Percentiles rank a stretch among this genome's conserved stretches.
Evolutionary conservation across 148 eudicot species (phyloP).

Genomic region (Pharnaceum exiguum): DNA sequence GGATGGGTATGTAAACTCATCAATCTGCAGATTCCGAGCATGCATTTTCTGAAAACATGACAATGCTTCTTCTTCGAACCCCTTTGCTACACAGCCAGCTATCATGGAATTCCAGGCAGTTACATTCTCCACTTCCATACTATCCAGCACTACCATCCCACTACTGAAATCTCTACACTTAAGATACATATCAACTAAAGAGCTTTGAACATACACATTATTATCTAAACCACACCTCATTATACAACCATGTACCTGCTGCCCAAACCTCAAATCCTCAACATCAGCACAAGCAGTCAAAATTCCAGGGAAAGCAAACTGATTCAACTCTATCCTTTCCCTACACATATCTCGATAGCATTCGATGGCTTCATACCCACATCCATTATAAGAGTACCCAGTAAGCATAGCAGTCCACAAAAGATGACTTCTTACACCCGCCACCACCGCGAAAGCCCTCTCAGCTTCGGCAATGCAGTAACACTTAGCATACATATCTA

Average conservation of each 20-base stretch:
- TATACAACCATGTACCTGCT: constrained; percentile 57
- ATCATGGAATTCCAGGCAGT: constrained; percentile 83
- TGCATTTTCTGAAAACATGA: constrained; percentile 54
- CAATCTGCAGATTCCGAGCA: constrained; percentile 41
- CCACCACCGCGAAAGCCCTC: constrained; percentile 35
- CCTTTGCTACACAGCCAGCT: constrained; percentile 56
- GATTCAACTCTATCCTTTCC: constrained; percentile 54
- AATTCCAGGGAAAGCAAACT: constrained; percentile 72
- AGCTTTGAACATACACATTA: constrained; percentile 51
- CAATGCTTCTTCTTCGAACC: constrained; percentile 50
- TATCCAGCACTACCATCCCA: constrained; percentile 47
- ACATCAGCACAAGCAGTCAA: constrained; percentile 46
- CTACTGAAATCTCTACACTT: constrained; percentile 54
- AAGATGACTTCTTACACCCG: constrained; percentile 42
- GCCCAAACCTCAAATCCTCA: constrained; percentile 38
- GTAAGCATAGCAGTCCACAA: constrained; percentile 82
- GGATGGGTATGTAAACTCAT: constrained; percentile 67
- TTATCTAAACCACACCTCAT: constrained; percentile 44
- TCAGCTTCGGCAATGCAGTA: constrained; percentile 47
- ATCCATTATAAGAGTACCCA: constrained; percentile 63
- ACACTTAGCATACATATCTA: constrained; percentile 84
- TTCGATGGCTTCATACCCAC: constrained; percentile 38
- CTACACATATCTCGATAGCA: constrained; percentile 50
- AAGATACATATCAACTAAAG: constrained; percentile 77
- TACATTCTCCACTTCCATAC: constrained; percentile 34